These are phyloP conservation scores for Leptomonas pyrrhocoris DNA, from an alignment of 208 protist species.

Conservation along the genomic window DNA sequence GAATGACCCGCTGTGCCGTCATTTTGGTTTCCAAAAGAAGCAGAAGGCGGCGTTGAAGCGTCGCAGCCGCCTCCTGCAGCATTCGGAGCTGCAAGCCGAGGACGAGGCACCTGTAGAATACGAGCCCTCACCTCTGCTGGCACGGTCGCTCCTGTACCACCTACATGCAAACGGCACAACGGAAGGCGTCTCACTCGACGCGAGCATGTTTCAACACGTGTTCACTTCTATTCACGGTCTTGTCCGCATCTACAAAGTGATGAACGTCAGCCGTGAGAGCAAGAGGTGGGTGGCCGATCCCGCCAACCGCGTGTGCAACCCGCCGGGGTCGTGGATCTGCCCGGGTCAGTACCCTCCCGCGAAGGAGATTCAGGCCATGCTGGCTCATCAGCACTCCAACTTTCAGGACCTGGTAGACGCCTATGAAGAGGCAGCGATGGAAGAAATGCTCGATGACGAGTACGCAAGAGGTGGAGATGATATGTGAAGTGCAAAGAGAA, in stretches of 20 bases:
- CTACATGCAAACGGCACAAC: constrained; percentile 31
- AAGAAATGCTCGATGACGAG: no score
- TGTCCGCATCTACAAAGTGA: constrained; percentile 97
- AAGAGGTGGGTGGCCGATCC: constrained; percentile 67
- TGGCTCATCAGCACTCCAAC: constrained; percentile 35
- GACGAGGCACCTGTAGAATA: constrained; percentile 25
- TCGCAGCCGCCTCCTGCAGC: background rate
- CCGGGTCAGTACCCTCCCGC: constrained; percentile 76
- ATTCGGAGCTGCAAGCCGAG: background rate
- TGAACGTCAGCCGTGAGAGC: constrained; percentile 76
- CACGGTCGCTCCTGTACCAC: constrained; percentile 64
- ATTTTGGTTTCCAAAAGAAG: constrained; percentile 45
- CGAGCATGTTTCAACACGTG: constrained; percentile 73
- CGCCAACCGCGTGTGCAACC: constrained; percentile 51
- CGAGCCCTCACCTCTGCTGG: background rate
- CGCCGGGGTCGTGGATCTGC: constrained; percentile 69
- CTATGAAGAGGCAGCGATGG: no score
- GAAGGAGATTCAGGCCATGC: constrained; percentile 68
- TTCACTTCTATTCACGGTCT: constrained; percentile 96
- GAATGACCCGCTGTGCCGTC: constrained; percentile 57
- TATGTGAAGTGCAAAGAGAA: no score
- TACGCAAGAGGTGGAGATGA: no score
- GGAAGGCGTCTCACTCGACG: constrained; percentile 14
- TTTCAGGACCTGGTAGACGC: no score
- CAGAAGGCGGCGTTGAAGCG: background rate